These are phyloP conservation scores for Ogataea polymorpha DNA, from an alignment of 805 yeast species.

Conservation along the genomic window DNA sequence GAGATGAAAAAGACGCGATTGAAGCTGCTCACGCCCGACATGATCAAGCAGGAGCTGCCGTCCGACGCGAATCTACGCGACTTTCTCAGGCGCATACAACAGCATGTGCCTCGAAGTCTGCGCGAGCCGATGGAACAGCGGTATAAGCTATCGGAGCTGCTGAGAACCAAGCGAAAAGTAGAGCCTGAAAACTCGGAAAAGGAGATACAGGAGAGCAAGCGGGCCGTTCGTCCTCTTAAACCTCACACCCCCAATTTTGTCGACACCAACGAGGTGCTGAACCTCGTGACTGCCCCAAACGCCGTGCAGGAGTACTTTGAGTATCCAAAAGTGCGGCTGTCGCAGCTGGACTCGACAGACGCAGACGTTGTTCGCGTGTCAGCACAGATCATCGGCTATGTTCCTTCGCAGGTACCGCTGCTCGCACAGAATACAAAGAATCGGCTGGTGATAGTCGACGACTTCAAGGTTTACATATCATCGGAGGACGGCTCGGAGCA, in stretches of 20 bases:
- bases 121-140: constrained; percentile 9
- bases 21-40: constrained; percentile 8
- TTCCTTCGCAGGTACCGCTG: constrained; percentile 6
- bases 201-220: background rate
- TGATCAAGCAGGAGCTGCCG: constrained; percentile 9
- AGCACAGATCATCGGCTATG: constrained; percentile 12
- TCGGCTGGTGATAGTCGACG: constrained; percentile 1
- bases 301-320: background rate
- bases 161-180: background rate
- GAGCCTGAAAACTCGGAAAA: background rate
- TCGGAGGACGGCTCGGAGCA: constrained; percentile 3
- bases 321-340: background rate
- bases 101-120: constrained; percentile 15
- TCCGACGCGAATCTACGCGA: constrained; percentile 11
- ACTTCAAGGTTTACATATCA: constrained; percentile 7
- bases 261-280: background rate
- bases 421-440: constrained; percentile 1
- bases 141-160: constrained; percentile 3
- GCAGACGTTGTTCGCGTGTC: background rate
- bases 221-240: background rate
- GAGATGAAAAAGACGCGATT: constrained; percentile 21
- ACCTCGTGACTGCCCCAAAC: background rate
- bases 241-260: background rate
- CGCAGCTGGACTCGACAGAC: background rate
- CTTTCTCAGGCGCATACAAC: constrained; percentile 19